Evolutionary conservation across 352 stramenopile genomes (phyloP).

Genomic region (Globisporangium cystogenes): DNA sequence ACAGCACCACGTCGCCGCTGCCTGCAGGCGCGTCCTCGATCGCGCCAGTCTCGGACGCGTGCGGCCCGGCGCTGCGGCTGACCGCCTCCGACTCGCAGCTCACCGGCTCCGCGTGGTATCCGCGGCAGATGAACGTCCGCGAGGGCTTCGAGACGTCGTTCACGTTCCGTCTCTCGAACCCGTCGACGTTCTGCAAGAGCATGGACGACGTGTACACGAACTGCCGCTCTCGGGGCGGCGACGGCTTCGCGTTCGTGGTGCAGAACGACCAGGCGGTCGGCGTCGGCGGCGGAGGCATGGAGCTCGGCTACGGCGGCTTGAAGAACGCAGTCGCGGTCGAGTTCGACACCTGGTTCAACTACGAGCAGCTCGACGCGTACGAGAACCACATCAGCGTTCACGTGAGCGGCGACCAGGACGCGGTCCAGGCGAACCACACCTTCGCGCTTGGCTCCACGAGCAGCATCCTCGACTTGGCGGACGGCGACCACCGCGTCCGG

Average conservation of each 20-base stretch:
- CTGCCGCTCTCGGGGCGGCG: constrained; percentile 71
- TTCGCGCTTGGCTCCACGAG: constrained; percentile 65
- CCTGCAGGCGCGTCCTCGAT: constrained; percentile 11
- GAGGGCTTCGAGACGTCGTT: constrained; percentile 92
- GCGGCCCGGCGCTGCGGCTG: constrained; percentile 70
- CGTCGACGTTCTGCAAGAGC: constrained; percentile 72
- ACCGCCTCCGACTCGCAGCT: constrained; percentile 70
- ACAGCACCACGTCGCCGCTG: constrained; percentile 8
- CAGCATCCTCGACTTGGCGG: constrained; percentile 74
- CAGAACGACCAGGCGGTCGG: constrained; percentile 70
- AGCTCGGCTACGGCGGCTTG: constrained; percentile 86
- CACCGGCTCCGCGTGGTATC: constrained; percentile 89
- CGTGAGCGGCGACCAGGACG: constrained; percentile 25
- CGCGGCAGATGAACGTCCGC: constrained; percentile 78
- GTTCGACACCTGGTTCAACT: constrained; percentile 93
- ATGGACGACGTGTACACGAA: constrained; percentile 88
- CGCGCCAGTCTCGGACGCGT: constrained; percentile 36
- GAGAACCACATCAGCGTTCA: constrained; percentile 93
- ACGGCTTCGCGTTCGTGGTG: constrained; percentile 80
- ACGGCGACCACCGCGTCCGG: constrained; percentile 53
- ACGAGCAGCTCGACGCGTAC: constrained; percentile 80
- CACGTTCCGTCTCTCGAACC: constrained; percentile 77
- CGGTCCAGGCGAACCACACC: constrained; percentile 69
- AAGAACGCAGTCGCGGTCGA: constrained; percentile 85
- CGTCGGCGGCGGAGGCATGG: constrained; percentile 62